A percentile compares a stretch with the other conserved stretches of the same genome.
phyloP scores from a whole-genome alignment of 495 filamentous ascomycete species.

The Neurospora terricola region DNA sequence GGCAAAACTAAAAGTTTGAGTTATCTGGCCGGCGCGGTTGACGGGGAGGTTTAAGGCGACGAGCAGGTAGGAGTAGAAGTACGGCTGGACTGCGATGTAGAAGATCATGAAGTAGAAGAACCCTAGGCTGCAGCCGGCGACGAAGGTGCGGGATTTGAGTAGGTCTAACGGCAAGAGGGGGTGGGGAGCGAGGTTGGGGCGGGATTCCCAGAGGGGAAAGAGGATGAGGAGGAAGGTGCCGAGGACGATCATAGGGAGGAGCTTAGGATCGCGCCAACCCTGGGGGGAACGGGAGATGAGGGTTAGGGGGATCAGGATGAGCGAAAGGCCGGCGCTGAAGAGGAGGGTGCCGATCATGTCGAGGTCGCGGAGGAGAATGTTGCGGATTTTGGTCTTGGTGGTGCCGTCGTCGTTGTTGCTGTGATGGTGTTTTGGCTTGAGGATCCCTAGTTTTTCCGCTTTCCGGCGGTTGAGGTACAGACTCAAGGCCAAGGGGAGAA shows the following conservation, averaged over 20 bases:
- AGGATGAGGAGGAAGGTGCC: constrained; percentile 44
- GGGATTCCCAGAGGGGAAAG: constrained; percentile 50
- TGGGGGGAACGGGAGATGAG: constrained; percentile 37
- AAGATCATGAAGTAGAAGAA: constrained; percentile 51
- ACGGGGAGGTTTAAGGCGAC: constrained; percentile 52
- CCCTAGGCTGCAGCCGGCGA: constrained; percentile 48
- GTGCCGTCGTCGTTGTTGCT: neutral
- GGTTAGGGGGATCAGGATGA: constrained; percentile 57
- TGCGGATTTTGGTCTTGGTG: constrained; percentile 18
- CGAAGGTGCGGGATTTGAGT: constrained; percentile 50
- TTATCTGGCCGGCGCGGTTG: constrained; percentile 42
- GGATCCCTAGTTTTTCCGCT: constrained; percentile 32
- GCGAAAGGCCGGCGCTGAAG: constrained; percentile 44
- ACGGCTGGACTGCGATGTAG: constrained; percentile 50
- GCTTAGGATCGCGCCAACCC: constrained; percentile 41
- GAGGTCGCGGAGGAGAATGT: constrained; percentile 44
- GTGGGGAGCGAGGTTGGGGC: constrained; percentile 39
- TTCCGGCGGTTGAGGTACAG: constrained; percentile 46
- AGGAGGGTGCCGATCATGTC: constrained; percentile 49
- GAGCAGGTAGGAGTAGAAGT: constrained; percentile 53
- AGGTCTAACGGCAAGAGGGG: constrained; percentile 52
- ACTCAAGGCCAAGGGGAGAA: constrained; percentile 40
- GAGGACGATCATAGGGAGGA: constrained; percentile 48
- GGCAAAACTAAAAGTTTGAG: constrained; percentile 41
- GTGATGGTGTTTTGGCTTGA: constrained; percentile 14